Evolutionary conservation across 176 grass and related monocot genomes (phyloP).

Genomic region (Themeda triandra): DNA sequence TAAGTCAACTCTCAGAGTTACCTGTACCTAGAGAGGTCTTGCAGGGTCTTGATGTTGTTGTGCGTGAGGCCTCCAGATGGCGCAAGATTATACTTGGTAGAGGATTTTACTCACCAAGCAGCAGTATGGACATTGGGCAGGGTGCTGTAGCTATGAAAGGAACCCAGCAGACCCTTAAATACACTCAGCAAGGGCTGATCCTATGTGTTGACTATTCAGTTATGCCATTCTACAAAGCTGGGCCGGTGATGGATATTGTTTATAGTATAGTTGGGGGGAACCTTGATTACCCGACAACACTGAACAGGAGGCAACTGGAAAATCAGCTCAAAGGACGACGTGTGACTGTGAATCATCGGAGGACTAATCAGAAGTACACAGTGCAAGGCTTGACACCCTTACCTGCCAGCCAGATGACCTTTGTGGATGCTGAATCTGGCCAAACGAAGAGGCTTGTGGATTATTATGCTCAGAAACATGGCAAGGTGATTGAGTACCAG

Average conservation of each 20-base stretch:
- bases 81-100: constrained; percentile 41
- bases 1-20: constrained; percentile 43
- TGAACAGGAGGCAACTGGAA: too few relatives aligned
- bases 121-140: neutral
- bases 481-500: constrained; percentile 29
- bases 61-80: constrained; percentile 46
- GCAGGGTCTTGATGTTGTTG: constrained; percentile 57
- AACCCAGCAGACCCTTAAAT: constrained; percentile 46
- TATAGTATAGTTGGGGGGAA: too few relatives aligned
- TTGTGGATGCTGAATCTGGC: constrained; percentile 45
- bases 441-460: constrained; percentile 37
- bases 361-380: constrained; percentile 48
- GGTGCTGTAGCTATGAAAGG: constrained; percentile 49
- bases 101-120: constrained; percentile 43
- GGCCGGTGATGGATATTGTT: constrained; percentile 37
- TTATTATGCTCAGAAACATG: constrained; percentile 37
- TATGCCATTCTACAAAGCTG: constrained; percentile 49
- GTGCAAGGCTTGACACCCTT: constrained; percentile 46
- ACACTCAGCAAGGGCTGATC: constrained; percentile 40
- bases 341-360: constrained; percentile 39
- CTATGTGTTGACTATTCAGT: constrained; percentile 45
- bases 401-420: constrained; percentile 39
- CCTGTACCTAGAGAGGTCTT: constrained; percentile 64
- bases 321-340: constrained; percentile 44
- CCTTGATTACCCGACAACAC: too few relatives aligned